A percentile compares a stretch with the other conserved stretches of the same genome.
Evolutionary conservation across 2,329 filamentous ascomycete genomes (phyloP).

Genomic region (Cadophora gregata): DNA sequence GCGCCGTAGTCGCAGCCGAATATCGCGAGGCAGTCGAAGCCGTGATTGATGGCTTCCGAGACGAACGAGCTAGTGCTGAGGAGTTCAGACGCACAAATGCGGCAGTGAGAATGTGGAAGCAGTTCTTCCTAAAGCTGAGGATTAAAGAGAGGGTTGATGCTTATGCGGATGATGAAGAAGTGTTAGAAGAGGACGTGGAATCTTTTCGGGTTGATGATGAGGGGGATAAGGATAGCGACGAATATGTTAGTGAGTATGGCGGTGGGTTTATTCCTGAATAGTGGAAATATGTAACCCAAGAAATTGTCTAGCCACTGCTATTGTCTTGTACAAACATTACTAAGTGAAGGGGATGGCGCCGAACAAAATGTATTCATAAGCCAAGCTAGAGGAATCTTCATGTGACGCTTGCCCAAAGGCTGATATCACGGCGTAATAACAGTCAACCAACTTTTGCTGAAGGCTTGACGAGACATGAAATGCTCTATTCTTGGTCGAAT

Average conservation of each 20-base stretch:
- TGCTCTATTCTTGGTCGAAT: no score
- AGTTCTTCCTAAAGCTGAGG: conserved; percentile 77
- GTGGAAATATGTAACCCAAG: not conserved
- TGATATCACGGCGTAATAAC: no score
- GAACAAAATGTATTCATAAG: no score
- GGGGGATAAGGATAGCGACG: conserved; percentile 50
- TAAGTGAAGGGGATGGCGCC: no score
- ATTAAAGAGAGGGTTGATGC: conserved; percentile 42
- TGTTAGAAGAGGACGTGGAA: conserved; percentile 56
- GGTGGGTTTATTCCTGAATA: conserved; percentile 52
- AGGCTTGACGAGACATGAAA: no score
- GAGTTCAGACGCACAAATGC: conserved; percentile 65
- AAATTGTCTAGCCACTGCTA: no score
- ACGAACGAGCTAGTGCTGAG: conserved; percentile 68
- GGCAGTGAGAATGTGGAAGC: conserved; percentile 73
- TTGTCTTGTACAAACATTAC: no score
- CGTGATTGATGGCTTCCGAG: conserved; percentile 70
- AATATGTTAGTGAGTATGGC: conserved; percentile 46
- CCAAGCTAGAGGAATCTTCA: no score
- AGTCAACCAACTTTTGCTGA: no score
- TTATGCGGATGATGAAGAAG: conserved; percentile 53
- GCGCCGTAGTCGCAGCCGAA: conserved; percentile 77
- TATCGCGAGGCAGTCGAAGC: conserved; percentile 73
- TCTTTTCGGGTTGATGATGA: conserved; percentile 36
- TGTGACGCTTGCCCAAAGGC: no score